phyloP scores from a whole-genome alignment of 2,329 filamentous ascomycete species.

The Coniochaeta hoffmannii region DNA sequence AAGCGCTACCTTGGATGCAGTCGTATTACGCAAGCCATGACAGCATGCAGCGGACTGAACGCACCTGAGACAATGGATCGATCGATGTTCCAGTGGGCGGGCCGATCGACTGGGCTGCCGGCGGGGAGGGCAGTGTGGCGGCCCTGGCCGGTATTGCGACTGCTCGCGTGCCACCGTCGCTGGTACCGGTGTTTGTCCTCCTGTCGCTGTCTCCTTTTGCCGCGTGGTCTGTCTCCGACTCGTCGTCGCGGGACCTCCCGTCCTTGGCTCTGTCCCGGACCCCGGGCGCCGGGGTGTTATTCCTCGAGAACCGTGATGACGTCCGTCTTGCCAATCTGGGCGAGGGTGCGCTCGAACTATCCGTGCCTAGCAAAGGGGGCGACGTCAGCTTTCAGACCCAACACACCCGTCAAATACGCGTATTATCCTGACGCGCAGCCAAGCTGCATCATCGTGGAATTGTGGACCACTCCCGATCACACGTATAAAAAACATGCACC shows the following conservation, averaged over 20 bases:
- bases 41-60: not conserved
- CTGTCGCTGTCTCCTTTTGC: not conserved
- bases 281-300: not conserved
- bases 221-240: not conserved
- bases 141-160: not conserved
- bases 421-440: not conserved
- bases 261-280: not conserved
- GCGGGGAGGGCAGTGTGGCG: not conserved
- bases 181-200: not conserved
- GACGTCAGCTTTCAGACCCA: not conserved
- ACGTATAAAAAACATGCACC: too few species aligned
- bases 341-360: not conserved
- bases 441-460: not conserved
- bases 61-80: not conserved
- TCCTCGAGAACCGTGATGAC: not conserved
- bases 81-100: not conserved
- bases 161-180: not conserved
- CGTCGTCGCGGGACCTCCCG: not conserved
- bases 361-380: not conserved
- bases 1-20: not conserved
- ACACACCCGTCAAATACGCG: not conserved
- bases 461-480: too few species aligned
- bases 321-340: not conserved
- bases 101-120: not conserved
- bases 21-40: not conserved